Percentiles rank a stretch among this genome's conserved stretches.
Conservation (phyloP, 495 filamentous ascomycete species). For the Trichoderma gamsii region DNA sequence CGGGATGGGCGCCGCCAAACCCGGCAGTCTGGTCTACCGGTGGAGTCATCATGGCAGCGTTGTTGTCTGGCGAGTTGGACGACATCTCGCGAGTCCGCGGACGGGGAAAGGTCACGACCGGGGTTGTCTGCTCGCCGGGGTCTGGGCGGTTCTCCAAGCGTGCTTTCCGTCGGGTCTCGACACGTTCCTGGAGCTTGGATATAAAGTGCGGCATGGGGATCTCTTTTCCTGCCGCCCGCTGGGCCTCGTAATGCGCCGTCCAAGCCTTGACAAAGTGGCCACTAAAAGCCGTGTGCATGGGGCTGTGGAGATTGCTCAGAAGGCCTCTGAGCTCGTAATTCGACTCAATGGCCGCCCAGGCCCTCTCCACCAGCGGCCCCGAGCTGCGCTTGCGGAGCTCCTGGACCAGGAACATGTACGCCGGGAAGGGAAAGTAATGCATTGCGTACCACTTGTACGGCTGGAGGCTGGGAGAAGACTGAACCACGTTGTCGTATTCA, state of each 20-base stretch:
- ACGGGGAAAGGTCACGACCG: not conserved
- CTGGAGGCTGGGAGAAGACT: slow-evolving; percentile 37
- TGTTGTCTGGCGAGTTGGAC: slow-evolving; percentile 1
- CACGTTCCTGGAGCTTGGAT: slow-evolving; percentile 33
- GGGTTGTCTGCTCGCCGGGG: not conserved
- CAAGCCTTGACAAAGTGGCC: slow-evolving; percentile 48
- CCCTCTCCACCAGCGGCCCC: slow-evolving; percentile 46
- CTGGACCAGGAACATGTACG: slow-evolving; percentile 46
- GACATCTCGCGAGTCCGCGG: not conserved
- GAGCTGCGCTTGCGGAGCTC: slow-evolving; percentile 43
- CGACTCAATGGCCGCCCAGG: slow-evolving; percentile 45
- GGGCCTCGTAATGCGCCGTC: slow-evolving; percentile 43
- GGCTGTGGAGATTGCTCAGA: slow-evolving; percentile 37
- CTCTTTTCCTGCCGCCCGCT: slow-evolving; percentile 34
- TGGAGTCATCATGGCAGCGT: slow-evolving; percentile 16
- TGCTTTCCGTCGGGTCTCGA: slow-evolving; percentile 23
- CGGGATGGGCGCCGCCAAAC: not conserved
- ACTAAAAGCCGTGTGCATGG: slow-evolving; percentile 47
- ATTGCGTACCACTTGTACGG: slow-evolving; percentile 49
- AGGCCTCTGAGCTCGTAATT: slow-evolving; percentile 44
- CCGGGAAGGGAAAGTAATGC: slow-evolving; percentile 47
- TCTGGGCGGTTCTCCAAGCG: slow-evolving; percentile 18
- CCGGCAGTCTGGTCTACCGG: slow-evolving; percentile 11
- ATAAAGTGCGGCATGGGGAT: slow-evolving; percentile 38
- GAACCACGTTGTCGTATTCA: slow-evolving; percentile 48